phyloP scores from a whole-genome alignment of 2,329 filamentous ascomycete genomes.

The Cladosporium halotolerans region DNA sequence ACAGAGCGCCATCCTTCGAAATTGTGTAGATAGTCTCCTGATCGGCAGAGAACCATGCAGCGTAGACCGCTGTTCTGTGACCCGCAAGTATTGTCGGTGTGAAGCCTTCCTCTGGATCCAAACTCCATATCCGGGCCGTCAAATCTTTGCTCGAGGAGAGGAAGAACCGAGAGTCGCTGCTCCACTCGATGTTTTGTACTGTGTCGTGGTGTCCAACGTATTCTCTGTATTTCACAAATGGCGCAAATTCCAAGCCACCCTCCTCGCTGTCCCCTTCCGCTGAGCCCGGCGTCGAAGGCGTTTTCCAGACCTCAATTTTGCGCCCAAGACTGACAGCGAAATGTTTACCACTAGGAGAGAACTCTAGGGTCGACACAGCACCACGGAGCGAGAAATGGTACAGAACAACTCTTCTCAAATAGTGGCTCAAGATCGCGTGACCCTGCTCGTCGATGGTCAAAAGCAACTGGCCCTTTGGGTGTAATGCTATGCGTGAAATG shows the following conservation, averaged over 20 bases:
- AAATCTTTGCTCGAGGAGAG: conserved; percentile 86
- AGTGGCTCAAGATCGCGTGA: conserved; percentile 85
- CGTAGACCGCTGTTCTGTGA: conserved; percentile 81
- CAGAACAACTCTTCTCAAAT: conserved; percentile 75
- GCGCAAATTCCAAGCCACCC: conserved; percentile 87
- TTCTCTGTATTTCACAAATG: conserved; percentile 81
- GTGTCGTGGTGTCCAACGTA: conserved; percentile 85
- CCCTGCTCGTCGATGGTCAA: conserved; percentile 93
- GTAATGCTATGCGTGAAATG: conserved; percentile 79
- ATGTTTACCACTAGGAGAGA: conserved; percentile 83
- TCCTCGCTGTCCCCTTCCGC: conserved; percentile 53
- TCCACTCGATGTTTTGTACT: conserved; percentile 87
- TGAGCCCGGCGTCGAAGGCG: conserved; percentile 68
- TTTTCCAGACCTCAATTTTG: conserved; percentile 91
- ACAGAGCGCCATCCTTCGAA: conserved; percentile 94
- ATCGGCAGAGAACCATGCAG: conserved; percentile 93
- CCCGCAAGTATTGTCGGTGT: conserved; percentile 83
- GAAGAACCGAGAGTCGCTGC: conserved; percentile 91
- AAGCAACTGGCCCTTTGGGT: conserved; percentile 83
- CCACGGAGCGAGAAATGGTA: conserved; percentile 94
- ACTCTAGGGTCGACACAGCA: conserved; percentile 75
- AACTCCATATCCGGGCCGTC: conserved; percentile 90
- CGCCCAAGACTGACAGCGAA: conserved; percentile 86
- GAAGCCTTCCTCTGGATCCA: conserved; percentile 81
- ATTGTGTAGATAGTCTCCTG: conserved; percentile 95